Evolutionary conservation across 805 yeast species (phyloP).

Genomic region (Saccharomycopsis sp.): DNA sequence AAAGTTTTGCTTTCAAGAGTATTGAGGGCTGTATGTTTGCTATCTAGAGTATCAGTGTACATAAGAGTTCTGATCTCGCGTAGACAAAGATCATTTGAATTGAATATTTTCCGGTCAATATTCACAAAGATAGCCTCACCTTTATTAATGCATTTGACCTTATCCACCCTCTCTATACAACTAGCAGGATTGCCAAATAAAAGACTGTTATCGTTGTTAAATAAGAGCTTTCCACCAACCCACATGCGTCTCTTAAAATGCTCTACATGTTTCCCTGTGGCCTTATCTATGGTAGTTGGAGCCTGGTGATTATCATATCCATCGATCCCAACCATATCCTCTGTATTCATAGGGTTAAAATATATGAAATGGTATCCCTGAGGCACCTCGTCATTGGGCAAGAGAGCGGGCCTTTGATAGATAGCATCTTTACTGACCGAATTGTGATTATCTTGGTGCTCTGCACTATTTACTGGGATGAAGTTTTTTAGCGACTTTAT

Average conservation of each 20-base stretch:
- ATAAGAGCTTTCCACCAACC: conserved; percentile 62
- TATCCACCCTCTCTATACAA: conserved; percentile 49
- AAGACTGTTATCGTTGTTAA: conserved; percentile 29
- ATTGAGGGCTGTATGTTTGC: conserved; percentile 17
- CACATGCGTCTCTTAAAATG: conserved; percentile 64
- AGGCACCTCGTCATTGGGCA: conserved; percentile 26
- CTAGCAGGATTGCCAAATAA: conserved; percentile 32
- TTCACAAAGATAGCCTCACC: conserved; percentile 42
- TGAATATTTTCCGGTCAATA: conserved; percentile 43
- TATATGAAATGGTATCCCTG: conserved; percentile 62
- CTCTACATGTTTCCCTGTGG: conserved; percentile 22
- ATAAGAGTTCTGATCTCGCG: conserved; percentile 55
- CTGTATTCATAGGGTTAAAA: conserved; percentile 53
- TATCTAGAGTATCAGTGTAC: conserved; percentile 41
- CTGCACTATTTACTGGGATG: background rate
- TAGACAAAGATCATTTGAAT: conserved; percentile 27
- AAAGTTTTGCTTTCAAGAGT: conserved; percentile 2
- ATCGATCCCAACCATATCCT: conserved; percentile 48
- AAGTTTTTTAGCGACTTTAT: conserved; percentile 1
- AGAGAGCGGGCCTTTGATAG: background rate
- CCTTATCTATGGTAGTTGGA: conserved; percentile 34
- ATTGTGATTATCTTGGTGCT: background rate
- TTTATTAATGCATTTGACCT: conserved; percentile 29
- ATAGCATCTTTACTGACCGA: background rate
- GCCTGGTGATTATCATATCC: conserved; percentile 81